Percentiles rank a stretch among this genome's conserved stretches.
Conservation (phyloP, 495 filamentous ascomycete species). For the Recurvomyces mirabilis region DNA sequence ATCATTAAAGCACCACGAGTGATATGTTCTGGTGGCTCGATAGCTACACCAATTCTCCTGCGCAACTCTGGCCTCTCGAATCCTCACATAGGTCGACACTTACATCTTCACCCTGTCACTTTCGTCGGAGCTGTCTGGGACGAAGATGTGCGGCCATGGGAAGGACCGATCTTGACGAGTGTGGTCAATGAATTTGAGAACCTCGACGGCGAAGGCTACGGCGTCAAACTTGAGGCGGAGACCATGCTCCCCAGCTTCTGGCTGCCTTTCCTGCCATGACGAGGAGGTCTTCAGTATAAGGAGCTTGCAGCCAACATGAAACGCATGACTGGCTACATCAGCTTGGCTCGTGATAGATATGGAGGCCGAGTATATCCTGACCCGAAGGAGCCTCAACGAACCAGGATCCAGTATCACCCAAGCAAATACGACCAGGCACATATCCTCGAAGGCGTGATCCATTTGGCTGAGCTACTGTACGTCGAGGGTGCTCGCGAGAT, state of each 20-base stretch:
- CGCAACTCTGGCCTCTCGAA: conserved; percentile 66
- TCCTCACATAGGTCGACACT: conserved; percentile 69
- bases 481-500: conserved; percentile 70
- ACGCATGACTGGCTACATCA: conserved; percentile 56
- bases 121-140: conserved; percentile 51
- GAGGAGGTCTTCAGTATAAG: conserved; percentile 55
- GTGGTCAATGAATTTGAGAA: conserved; percentile 71
- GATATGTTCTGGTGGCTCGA: conserved; percentile 58
- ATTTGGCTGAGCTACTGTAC: conserved; percentile 62
- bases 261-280: conserved; percentile 51
- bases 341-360: conserved; percentile 60
- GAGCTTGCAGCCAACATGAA: conserved; percentile 47
- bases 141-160: conserved; percentile 62
- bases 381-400: conserved; percentile 46
- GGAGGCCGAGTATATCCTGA: conserved; percentile 66
- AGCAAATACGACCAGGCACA: conserved; percentile 59
- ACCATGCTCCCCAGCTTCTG: conserved; percentile 53
- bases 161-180: conserved; percentile 65
- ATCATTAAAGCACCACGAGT: conserved; percentile 73
- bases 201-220: conserved; percentile 70
- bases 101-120: conserved; percentile 68
- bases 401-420: conserved; percentile 54
- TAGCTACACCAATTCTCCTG: conserved; percentile 67
- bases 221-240: conserved; percentile 66
- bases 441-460: conserved; percentile 59